Percentiles rank a stretch among this genome's conserved stretches.
These are phyloP conservation scores for Acaromyces ingoldii DNA, from an alignment of 1,284 basidiomycete species.

Conservation along the genomic window DNA sequence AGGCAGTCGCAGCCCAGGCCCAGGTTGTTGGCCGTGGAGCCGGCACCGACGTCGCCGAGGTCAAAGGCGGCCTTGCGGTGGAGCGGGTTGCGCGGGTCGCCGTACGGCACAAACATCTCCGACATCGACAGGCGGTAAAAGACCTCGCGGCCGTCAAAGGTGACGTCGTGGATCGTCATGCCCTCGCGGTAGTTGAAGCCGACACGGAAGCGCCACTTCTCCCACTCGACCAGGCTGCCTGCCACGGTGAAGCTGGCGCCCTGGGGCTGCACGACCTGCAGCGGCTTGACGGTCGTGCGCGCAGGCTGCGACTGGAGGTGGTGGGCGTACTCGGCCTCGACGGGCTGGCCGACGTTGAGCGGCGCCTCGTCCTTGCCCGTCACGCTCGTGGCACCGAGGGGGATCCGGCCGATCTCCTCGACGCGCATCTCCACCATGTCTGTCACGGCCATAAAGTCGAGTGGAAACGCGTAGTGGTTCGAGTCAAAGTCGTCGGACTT, in stretches of 20 bases:
- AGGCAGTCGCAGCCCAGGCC: slow-evolving; percentile 56
- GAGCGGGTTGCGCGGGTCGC: slow-evolving; percentile 42
- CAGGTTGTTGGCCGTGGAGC: slow-evolving; percentile 53
- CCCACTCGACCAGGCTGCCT: slow-evolving; percentile 27
- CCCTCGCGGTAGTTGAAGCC: slow-evolving; percentile 51
- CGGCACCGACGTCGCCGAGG: slow-evolving; percentile 55
- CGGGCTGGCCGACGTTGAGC: slow-evolving; percentile 42
- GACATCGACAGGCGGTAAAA: slow-evolving; percentile 54
- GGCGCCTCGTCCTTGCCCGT: slow-evolving; percentile 24
- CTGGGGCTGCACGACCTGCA: slow-evolving; percentile 34
- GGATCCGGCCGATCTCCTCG: slow-evolving; percentile 33
- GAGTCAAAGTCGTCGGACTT: slow-evolving; percentile 21
- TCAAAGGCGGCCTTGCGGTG: slow-evolving; percentile 54
- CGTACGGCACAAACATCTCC: slow-evolving; percentile 55
- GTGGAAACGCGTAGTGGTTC: slow-evolving; percentile 51
- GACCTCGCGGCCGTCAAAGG: slow-evolving; percentile 14
- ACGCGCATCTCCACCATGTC: slow-evolving; percentile 37
- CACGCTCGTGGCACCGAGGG: slow-evolving; percentile 36
- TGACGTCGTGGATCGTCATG: slow-evolving; percentile 38
- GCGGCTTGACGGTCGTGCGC: slow-evolving; percentile 23
- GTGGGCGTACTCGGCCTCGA: slow-evolving; percentile 50
- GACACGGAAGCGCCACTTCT: slow-evolving; percentile 33
- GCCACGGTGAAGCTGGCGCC: slow-evolving; percentile 32
- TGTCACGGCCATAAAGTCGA: slow-evolving; percentile 51
- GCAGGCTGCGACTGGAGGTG: slow-evolving; percentile 21